Conservation (phyloP, 2,329 filamentous ascomycete species). For the Elsinoe fawcettii region DNA sequence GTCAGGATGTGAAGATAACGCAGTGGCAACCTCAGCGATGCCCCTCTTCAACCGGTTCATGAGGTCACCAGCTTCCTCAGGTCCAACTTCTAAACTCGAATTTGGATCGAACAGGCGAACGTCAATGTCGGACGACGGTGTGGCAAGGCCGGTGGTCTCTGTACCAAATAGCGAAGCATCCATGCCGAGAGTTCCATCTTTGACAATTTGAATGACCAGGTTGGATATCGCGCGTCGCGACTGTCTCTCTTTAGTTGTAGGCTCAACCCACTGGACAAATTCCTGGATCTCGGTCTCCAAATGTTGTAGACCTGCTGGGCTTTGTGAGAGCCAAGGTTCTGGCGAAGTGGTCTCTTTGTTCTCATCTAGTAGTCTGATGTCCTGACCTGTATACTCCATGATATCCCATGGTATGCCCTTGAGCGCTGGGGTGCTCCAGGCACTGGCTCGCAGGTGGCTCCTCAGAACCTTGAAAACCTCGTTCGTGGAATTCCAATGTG, state of each 20-base stretch:
- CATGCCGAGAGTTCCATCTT: slow-evolving; percentile 21
- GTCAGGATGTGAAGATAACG: slow-evolving; percentile 13
- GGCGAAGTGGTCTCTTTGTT: not conserved
- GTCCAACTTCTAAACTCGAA: slow-evolving; percentile 17
- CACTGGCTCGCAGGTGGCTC: not conserved
- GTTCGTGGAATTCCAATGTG: not conserved
- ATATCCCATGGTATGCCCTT: not conserved
- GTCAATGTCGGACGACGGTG: slow-evolving; percentile 50
- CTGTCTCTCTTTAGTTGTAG: slow-evolving; percentile 36
- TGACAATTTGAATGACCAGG: slow-evolving; percentile 27
- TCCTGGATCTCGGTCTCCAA: slow-evolving; percentile 38
- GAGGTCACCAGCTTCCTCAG: slow-evolving; percentile 2
- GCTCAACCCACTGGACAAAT: slow-evolving; percentile 39
- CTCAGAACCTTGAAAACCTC: not conserved
- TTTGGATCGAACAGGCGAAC: slow-evolving; percentile 34
- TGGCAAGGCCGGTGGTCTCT: slow-evolving; percentile 43
- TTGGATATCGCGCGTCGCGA: slow-evolving; percentile 31
- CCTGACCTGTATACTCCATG: slow-evolving; percentile 1
- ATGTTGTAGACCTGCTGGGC: slow-evolving; percentile 27
- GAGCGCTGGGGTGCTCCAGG: not conserved
- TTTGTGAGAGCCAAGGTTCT: not conserved
- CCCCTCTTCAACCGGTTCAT: not conserved
- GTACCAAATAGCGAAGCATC: slow-evolving; percentile 45
- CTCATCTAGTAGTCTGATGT: not conserved
- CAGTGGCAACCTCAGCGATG: not conserved